Base-by-base conservation (phyloP, 768 basidiomycete species). In the Phylloporus sp. region DNA sequence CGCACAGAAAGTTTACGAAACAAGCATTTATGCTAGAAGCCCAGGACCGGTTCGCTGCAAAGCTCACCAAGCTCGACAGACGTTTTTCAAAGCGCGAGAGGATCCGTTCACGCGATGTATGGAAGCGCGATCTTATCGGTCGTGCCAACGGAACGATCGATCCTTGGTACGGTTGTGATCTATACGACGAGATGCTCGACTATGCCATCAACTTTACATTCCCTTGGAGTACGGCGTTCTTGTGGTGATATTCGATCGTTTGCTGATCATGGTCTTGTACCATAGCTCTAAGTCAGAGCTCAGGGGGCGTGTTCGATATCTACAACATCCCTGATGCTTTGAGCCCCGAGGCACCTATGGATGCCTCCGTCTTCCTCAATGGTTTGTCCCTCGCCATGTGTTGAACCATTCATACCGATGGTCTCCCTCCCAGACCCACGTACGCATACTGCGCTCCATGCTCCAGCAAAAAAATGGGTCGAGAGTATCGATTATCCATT, bases 121-220 rank as follows among this genome's bases (percentile, higher is more conserved):
- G 64, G 58, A 83, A 79, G 57, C 69, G 78, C 38, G 72, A 74
- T 59, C 64, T 82, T 13, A 66, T 63, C 20, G 66, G 63, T 21
- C 69, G 77, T 26, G 63, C 76, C 1, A 80, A 79, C 51, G 80
- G 74, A 9, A 78, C 76, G 2, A 73, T 83, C 38, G 75, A 82
- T 54, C 62, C 77, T 23, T 79, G 78, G 81, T 84, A 83, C 37
- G 80, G 80, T 6, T 88, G 86, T 63, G 70, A 79, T 44, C 59
- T 86, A 10, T 73, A 78, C 38, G 77, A 81, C 47, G 78, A 82
- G 67, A 75, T 82, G 64, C 56, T 84, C 26, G 85, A 87, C 63
- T 87, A 87, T 53, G 82, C 84, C 14, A 42, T 79, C 48, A 89
- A 88, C 58, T 86, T 72, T 57, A 84, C 85, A 1, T 79, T 73